Conservation (phyloP, 768 basidiomycete species). For the Tricholoma flavovirens region DNA sequence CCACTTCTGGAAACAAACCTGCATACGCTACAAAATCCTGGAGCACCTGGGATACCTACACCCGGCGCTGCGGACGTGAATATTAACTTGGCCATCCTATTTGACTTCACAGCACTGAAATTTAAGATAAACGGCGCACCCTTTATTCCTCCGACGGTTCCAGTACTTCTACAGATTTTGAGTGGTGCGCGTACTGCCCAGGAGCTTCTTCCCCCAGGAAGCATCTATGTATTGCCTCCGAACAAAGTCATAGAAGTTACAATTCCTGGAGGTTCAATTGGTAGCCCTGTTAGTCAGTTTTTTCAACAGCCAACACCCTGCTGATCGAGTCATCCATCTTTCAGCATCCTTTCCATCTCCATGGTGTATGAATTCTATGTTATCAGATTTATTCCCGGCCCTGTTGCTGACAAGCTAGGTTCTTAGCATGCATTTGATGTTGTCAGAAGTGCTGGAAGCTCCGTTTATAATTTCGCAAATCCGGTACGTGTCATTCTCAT, state of each 20-base stretch:
- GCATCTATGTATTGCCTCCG: slow-evolving; percentile 28
- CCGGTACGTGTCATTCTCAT: slow-evolving; percentile 33
- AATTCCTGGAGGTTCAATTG: slow-evolving; percentile 21
- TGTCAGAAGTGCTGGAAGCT: slow-evolving; percentile 26
- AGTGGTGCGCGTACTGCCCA: slow-evolving; percentile 28
- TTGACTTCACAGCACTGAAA: slow-evolving; percentile 30
- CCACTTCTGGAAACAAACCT: slow-evolving; percentile 25
- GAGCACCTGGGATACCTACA: slow-evolving; percentile 22
- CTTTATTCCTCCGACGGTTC: slow-evolving; percentile 27
- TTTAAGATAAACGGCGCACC: slow-evolving; percentile 20
- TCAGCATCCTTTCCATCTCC: slow-evolving; percentile 37
- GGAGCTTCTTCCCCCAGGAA: slow-evolving; percentile 24
- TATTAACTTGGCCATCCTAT: slow-evolving; percentile 15
- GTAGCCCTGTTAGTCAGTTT: slow-evolving; percentile 20
- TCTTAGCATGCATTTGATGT: slow-evolving; percentile 31
- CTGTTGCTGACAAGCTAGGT: neutral
- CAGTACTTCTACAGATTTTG: slow-evolving; percentile 36
- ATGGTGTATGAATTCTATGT: slow-evolving; percentile 22
- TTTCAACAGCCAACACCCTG: neutral
- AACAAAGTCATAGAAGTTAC: slow-evolving; percentile 34
- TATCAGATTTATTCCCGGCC: slow-evolving; percentile 3
- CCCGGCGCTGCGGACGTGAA: slow-evolving; percentile 29
- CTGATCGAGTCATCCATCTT: neutral
- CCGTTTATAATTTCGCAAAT: slow-evolving; percentile 34
- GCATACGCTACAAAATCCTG: slow-evolving; percentile 15